A percentile compares a stretch with the other conserved stretches of the same genome.
phyloP scores from a whole-genome alignment of 257 asterid species.

The Solanum ahanhuiri region DNA sequence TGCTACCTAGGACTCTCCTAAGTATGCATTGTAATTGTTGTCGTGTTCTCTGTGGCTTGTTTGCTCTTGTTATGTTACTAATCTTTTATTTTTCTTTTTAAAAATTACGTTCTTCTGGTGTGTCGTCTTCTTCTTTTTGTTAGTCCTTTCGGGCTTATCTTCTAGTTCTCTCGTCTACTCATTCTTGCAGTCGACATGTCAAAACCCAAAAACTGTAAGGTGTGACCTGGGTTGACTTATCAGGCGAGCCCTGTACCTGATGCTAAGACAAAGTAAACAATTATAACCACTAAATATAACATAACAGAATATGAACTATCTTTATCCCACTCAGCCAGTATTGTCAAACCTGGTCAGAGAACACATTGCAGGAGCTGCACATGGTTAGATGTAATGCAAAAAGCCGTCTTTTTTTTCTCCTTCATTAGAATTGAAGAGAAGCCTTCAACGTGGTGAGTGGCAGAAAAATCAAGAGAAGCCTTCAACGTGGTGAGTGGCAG shows the following conservation, averaged over 20 bases:
- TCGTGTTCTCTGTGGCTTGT: not conserved
- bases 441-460: not conserved
- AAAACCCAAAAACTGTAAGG: not conserved
- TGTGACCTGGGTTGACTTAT: not conserved
- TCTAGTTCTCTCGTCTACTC: not conserved
- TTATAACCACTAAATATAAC: not conserved
- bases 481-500: not conserved
- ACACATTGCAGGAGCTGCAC: not conserved
- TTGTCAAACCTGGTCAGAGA: not conserved
- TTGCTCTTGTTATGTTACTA: not conserved
- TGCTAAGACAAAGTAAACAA: not conserved
- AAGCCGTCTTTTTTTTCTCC: not conserved
- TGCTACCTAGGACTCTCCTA: not conserved
- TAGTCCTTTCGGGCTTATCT: not conserved
- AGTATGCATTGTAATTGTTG: not conserved
- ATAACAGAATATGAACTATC: not conserved
- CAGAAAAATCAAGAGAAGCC: not conserved
- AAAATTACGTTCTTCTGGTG: not conserved
- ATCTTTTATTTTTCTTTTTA: not conserved
- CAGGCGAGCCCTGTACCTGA: not conserved
- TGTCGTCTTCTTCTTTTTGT: not conserved
- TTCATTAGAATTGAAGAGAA: not conserved
- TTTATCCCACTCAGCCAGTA: not conserved
- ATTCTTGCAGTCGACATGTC: not conserved
- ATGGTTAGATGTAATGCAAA: not conserved